A percentile compares a stretch with the other conserved stretches of the same genome.
These are phyloP conservation scores for Pharnaceum exiguum DNA, from an alignment of 148 eudicot genomes.

Conservation along the genomic window DNA sequence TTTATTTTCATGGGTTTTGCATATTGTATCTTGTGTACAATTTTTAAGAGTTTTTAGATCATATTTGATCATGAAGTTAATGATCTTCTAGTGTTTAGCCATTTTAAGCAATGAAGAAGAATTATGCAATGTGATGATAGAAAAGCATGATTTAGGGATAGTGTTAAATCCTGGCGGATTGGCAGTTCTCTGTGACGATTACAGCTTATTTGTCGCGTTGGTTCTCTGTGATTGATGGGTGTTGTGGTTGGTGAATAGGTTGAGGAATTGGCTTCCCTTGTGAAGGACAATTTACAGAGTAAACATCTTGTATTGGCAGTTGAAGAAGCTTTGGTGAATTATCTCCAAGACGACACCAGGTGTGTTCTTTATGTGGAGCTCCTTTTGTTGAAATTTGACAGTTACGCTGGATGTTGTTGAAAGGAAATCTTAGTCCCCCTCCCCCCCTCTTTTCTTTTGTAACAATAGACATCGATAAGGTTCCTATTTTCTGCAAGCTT, in stretches of 20 bases:
- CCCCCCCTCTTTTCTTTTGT: neutral
- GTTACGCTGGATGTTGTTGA: neutral
- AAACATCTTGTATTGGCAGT: constrained; percentile 79
- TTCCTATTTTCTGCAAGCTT: too few relatives aligned
- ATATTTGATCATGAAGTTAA: too few relatives aligned
- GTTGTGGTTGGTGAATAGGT: constrained; percentile 54
- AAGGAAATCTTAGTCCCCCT: neutral
- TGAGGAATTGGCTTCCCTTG: constrained; percentile 89
- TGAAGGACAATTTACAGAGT: constrained; percentile 77
- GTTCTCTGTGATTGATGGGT: neutral
- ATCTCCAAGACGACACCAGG: constrained; percentile 74
- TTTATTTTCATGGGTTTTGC: too few relatives aligned
- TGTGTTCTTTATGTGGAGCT: constrained; percentile 11
- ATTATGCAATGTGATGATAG: too few relatives aligned
- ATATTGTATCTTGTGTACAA: too few relatives aligned
- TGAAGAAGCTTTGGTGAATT: constrained; percentile 73
- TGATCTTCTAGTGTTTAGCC: too few relatives aligned
- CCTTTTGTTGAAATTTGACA: neutral
- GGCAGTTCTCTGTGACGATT: neutral
- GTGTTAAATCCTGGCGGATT: too few relatives aligned
- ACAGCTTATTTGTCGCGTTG: neutral
- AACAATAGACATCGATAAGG: too few relatives aligned
- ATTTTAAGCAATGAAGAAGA: too few relatives aligned
- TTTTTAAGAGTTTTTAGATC: too few relatives aligned
- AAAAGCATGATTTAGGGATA: too few relatives aligned